Conservation (phyloP, 805 yeast genomes). For the Maudiozyma saulgeensis region DNA sequence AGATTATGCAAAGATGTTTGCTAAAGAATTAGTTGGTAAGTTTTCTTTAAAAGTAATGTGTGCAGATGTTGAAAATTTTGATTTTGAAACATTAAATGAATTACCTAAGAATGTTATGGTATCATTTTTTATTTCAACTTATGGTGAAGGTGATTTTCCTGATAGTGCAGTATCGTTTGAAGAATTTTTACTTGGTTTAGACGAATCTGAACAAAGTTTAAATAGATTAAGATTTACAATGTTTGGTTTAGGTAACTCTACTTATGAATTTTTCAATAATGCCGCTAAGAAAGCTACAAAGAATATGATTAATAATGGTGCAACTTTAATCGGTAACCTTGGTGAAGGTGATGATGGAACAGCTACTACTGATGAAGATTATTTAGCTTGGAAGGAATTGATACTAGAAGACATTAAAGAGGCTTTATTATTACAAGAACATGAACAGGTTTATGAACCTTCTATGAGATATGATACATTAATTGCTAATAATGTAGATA, state of each 20-base stretch:
- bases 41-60: conserved; percentile 77
- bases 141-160: conserved; percentile 98
- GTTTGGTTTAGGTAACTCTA: conserved; percentile 91
- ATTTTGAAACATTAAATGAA: conserved; percentile 63
- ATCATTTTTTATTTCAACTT: conserved; percentile 79
- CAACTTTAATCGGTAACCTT: conserved; percentile 55
- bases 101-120: conserved; percentile 48
- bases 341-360: conserved; percentile 95
- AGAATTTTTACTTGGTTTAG: conserved; percentile 42
- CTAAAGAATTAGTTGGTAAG: conserved; percentile 77
- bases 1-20: conserved; percentile 83
- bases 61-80: conserved; percentile 84
- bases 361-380: conserved; percentile 93
- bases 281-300: conserved; percentile 57
- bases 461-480: conserved; percentile 37
- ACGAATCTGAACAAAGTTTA: conserved; percentile 38
- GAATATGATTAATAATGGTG: conserved; percentile 50
- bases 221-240: conserved; percentile 55
- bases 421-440: conserved; percentile 66
- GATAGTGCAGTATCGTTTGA: conserved; percentile 79
- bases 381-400: conserved; percentile 81
- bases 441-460: conserved; percentile 66
- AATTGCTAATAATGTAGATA: conserved; percentile 23
- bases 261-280: conserved; percentile 85
- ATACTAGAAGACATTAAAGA: conserved; percentile 59